Base-by-base conservation (phyloP, 1,139 yeast genomes). In the Blastobotrys apis region DNA sequence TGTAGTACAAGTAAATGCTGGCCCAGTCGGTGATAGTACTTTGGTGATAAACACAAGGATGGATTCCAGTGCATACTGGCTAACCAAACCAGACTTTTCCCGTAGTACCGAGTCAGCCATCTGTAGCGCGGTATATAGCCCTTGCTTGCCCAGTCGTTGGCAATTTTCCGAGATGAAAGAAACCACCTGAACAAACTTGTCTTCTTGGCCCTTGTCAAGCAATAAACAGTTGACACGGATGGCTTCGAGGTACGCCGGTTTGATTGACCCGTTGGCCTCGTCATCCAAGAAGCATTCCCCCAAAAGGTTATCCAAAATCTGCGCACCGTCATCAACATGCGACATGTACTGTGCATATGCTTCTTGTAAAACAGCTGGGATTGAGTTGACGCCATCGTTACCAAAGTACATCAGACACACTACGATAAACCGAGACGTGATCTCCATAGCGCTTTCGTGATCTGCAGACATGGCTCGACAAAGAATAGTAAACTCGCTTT, bases 31-130 rank as follows among this genome's bases (percentile, higher is more conserved):
- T 5, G 47, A 39, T 2, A 66, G 48, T 3, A 67, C 39, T 29
- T 61, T 62, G 4, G 72, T 57, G 3, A 73, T 54, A 38, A 72
- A 47, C 2, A 71, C 60, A 2, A 82, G 47, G 1, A 73, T 60
- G 25, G 72, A 53, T 59, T 87, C 96, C 16, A 82, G 64, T 2
- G 77, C 61, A 57, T 82, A 83, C 59, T 86, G 96, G n/a, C 75
- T 71, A 44, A 85, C 71, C 1, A 76, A 53, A 84, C 86, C 80
- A 0, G 76, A 56, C 51, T 74, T 73, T 3, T 74, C 74, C 6
- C 74, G 64, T 20, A 82, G 63, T 13, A 73, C 53, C 0, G 56
- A 45, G 43, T 71, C 74, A n/a, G 78, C 43, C 2, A 63, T 32
- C 17, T 38, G 32, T 16, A 50, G 34, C 8, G 46, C 34, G 33